Conservation (phyloP, 106 monocot species). For the Dendrobium nobile region DNA sequence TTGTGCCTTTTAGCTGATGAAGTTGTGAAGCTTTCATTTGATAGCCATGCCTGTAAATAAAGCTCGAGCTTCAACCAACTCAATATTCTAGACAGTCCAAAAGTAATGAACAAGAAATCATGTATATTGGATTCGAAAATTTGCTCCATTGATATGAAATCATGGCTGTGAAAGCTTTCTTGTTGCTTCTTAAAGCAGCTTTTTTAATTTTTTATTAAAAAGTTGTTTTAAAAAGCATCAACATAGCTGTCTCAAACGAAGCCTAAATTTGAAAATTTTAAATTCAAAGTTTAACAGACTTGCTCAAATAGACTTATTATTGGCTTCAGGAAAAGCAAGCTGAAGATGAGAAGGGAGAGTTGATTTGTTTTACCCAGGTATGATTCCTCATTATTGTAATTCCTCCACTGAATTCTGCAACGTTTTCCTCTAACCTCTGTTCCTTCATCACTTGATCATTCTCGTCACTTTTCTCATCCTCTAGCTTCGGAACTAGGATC, state of each 20-base stretch:
- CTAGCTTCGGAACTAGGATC: not conserved
- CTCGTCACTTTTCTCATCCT: not conserved
- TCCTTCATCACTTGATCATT: not conserved
- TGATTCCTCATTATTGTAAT: not conserved
- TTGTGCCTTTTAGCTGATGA: not conserved
- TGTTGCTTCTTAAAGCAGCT: too few species aligned
- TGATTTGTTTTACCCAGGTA: constrained; percentile 2
- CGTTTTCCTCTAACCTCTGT: not conserved
- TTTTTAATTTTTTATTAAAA: too few species aligned
- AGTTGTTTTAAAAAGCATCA: too few species aligned
- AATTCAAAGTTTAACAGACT: too few species aligned
- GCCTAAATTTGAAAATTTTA: too few species aligned
- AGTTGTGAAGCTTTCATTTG: not conserved
- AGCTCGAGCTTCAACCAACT: not conserved
- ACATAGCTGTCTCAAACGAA: too few species aligned
- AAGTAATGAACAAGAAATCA: too few species aligned
- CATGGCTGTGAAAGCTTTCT: too few species aligned
- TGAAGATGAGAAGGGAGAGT: not conserved
- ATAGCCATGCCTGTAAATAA: not conserved
- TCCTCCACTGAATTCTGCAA: not conserved
- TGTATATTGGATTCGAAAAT: too few species aligned
- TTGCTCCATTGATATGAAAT: too few species aligned
- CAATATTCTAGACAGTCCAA: not conserved
- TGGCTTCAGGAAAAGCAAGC: not conserved
- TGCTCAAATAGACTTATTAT: too few species aligned